Conservation (phyloP, 78 protist genomes). For the Isochrysis galbana region DNA sequence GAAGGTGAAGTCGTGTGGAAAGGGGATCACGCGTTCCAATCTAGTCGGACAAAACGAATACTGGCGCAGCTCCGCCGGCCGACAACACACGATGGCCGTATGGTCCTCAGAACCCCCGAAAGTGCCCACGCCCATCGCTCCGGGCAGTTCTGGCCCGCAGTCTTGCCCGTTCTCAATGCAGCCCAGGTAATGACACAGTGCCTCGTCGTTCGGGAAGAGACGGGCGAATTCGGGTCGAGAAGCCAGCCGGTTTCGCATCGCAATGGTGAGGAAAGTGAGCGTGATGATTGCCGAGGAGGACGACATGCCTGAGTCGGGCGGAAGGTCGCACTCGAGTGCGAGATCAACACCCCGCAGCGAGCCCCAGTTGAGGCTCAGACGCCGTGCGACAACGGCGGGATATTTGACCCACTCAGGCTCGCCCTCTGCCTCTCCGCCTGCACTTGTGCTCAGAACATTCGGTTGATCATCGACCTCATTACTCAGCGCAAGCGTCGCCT, state of each 20-base stretch:
- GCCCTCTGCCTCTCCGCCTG: neutral
- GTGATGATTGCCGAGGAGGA: neutral
- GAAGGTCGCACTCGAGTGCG: conserved; percentile 17
- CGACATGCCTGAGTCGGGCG: neutral
- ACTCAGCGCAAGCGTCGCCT: neutral
- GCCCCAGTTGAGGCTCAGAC: neutral
- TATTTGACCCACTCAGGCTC: neutral
- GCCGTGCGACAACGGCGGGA: neutral
- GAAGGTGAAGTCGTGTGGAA: neutral
- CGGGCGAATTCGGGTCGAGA: neutral
- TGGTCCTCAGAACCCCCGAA: conserved; percentile 44
- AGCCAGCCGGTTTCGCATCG: neutral
- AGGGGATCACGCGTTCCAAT: neutral
- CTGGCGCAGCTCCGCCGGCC: neutral
- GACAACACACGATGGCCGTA: conserved; percentile 10
- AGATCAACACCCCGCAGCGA: neutral
- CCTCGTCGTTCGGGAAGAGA: neutral
- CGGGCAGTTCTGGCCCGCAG: neutral
- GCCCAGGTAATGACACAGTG: neutral
- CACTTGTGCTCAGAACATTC: too few relatives aligned
- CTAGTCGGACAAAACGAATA: neutral
- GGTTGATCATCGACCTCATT: neutral
- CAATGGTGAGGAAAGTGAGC: neutral
- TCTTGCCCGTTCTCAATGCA: conserved; percentile 17
- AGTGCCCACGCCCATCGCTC: conserved; percentile 30